Percentiles rank a stretch among this genome's conserved stretches.
These are phyloP conservation scores for Tylopilus rubrobrunneus DNA, from an alignment of 768 basidiomycete species.

Conservation along the genomic window DNA sequence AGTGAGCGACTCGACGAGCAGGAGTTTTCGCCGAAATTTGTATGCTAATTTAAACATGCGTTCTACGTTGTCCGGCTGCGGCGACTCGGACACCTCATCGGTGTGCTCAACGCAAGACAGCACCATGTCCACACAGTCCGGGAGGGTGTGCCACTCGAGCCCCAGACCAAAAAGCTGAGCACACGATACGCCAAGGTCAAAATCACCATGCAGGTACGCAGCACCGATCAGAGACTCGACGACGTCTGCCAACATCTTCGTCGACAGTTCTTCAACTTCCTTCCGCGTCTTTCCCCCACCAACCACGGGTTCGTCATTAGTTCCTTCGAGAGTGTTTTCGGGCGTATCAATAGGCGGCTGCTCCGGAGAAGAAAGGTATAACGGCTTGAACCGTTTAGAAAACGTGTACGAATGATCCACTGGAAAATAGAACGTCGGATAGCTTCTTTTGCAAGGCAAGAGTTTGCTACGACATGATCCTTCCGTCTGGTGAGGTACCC, in stretches of 20 bases:
- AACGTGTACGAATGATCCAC: constrained; percentile 64
- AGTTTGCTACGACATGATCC: constrained; percentile 73
- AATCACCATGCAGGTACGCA: constrained; percentile 63
- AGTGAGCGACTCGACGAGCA: constrained; percentile 71
- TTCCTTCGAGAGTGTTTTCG: constrained; percentile 26
- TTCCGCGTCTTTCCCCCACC: constrained; percentile 27
- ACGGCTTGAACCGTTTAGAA: constrained; percentile 40
- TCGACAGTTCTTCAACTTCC: constrained; percentile 48
- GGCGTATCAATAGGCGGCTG: neutral
- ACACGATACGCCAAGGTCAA: constrained; percentile 57
- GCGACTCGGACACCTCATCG: constrained; percentile 42
- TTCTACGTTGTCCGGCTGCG: constrained; percentile 55
- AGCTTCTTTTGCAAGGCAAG: constrained; percentile 62
- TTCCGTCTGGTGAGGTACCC: constrained; percentile 69
- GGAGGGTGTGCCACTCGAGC: constrained; percentile 52
- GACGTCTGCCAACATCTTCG: constrained; percentile 83
- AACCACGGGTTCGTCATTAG: constrained; percentile 13
- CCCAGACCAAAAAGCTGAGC: constrained; percentile 57
- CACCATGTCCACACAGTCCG: constrained; percentile 40
- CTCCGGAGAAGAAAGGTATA: constrained; percentile 22
- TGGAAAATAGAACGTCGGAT: constrained; percentile 46
- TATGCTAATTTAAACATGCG: constrained; percentile 67
- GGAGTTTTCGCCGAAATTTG: constrained; percentile 54
- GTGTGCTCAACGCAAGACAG: constrained; percentile 31
- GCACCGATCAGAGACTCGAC: constrained; percentile 83